A percentile compares a stretch with the other conserved stretches of the same genome.
These are phyloP conservation scores for Oenanthe javanica DNA, from an alignment of 140 eudicot genomes.

Conservation along the genomic window DNA sequence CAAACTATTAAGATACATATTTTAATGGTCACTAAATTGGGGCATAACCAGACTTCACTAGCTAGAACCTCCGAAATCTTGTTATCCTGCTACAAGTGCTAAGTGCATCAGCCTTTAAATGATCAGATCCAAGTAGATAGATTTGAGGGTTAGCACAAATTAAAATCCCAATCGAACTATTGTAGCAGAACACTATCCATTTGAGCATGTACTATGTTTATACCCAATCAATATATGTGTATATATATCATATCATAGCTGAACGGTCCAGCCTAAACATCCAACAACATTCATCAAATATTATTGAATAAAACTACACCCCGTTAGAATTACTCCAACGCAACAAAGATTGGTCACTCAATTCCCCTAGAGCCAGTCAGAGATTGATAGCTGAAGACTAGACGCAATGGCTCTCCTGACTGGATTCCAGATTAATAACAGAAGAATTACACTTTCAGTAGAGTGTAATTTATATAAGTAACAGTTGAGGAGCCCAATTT, in stretches of 20 bases:
- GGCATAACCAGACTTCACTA: not conserved
- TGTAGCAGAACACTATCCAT: not conserved
- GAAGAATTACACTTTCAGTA: not conserved
- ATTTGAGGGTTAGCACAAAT: not conserved
- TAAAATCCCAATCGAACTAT: not conserved
- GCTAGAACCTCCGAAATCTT: not conserved
- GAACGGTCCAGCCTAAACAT: not conserved
- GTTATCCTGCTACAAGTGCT: not conserved
- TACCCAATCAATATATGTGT: not conserved
- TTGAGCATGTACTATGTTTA: not conserved
- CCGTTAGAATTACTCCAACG: not conserved
- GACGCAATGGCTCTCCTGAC: not conserved
- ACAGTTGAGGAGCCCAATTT: not conserved
- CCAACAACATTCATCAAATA: not conserved
- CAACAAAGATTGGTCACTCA: not conserved
- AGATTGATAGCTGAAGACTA: not conserved
- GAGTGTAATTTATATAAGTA: not conserved
- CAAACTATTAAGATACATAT: not conserved
- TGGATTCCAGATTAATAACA: not conserved
- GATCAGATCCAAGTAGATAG: not conserved
- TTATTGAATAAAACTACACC: not conserved
- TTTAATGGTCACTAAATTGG: not conserved
- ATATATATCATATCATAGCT: not conserved
- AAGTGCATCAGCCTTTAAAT: not conserved
- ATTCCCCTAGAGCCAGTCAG: not conserved